Evolutionary conservation across 805 yeast genomes (phyloP), one percentile per base, ranked within the genome.

Genomic region (Suhomyces kilbournensis): DNA sequence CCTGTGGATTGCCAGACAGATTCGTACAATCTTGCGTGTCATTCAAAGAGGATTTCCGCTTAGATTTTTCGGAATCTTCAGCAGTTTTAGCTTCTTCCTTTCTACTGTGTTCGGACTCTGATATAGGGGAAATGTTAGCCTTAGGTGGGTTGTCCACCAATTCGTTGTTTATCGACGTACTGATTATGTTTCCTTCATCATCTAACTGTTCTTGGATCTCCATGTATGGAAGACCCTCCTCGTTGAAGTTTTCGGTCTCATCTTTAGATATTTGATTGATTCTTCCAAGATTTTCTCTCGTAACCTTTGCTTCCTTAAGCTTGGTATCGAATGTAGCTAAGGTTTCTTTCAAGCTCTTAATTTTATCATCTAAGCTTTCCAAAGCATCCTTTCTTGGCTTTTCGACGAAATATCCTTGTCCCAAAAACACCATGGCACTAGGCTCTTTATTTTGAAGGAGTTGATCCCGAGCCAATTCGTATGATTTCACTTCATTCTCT

Each of bases 171-270:
- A 71, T 46, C 45, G 58, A 68, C 4, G 59, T 69, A 7, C 57
- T 55, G 2, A 87, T 63, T 1, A 91, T 77, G 54, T 88, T 83
- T 0, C 84, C 97, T n/a, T 88, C 84, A 0, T 89, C 97, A 66
- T 91, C 97, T 38, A 92, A 67, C 49, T 65, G 69, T 63, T 91
- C 97, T 49, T 84, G 76, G 20, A 92, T 92, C 52, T 91, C 97
- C 83, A 90, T 82, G 22, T 88, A 72, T 0, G 90, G 91, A 2
- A 84, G 60, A 1, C 76, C 82, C 14, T 79, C 84, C 3, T 72
- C 81, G 20, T 71, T 70, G 7, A 59, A 50, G 22, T 54, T 51
- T 7, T 51, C 52, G 8, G n/a, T 38, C 42, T 38, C n/a, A 2
- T 53, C 47, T 20, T 53, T 53, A 61, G 50, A 30, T 56, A 53